Percentiles rank a stretch among this genome's conserved stretches.
phyloP scores from a whole-genome alignment of 352 stramenopile species.

The Globisporangium radiosum region DNA sequence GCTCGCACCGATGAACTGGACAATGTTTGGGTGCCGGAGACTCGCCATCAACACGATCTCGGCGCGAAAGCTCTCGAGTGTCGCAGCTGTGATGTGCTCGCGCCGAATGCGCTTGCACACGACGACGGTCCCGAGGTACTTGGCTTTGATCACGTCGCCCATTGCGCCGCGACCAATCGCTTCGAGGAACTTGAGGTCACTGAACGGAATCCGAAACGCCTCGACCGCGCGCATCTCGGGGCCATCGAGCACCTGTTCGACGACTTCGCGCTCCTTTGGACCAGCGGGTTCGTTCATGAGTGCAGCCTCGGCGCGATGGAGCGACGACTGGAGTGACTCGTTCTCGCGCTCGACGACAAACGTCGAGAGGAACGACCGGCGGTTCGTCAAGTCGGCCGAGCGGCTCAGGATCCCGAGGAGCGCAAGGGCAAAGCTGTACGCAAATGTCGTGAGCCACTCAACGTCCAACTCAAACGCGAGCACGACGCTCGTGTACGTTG shows the following conservation, averaged over 20 bases:
- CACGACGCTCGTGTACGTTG: slow-evolving; percentile 61
- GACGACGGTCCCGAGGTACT: slow-evolving; percentile 83
- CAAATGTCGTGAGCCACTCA: slow-evolving; percentile 63
- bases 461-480: slow-evolving; percentile 42
- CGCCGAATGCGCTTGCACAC: slow-evolving; percentile 86
- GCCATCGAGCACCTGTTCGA: slow-evolving; percentile 56
- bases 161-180: slow-evolving; percentile 75
- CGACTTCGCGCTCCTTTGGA: slow-evolving; percentile 65
- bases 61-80: slow-evolving; percentile 74
- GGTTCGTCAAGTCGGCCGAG: slow-evolving; percentile 72
- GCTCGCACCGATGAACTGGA: slow-evolving; percentile 85
- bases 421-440: slow-evolving; percentile 57
- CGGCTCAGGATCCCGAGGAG: slow-evolving; percentile 74
- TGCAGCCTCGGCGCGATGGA: slow-evolving; percentile 75
- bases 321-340: slow-evolving; percentile 66
- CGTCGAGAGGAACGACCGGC: slow-evolving; percentile 75
- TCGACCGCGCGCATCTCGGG: slow-evolving; percentile 74
- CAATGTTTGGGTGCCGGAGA: slow-evolving; percentile 82
- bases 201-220: slow-evolving; percentile 78
- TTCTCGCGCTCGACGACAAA: slow-evolving; percentile 85
- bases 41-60: slow-evolving; percentile 86
- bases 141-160: slow-evolving; percentile 86
- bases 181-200: slow-evolving; percentile 74
- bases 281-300: slow-evolving; percentile 75
- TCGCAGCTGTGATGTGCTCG: slow-evolving; percentile 66